Evolutionary conservation across 2,329 filamentous ascomycete species (phyloP), one percentile per base, ranked within the genome.

Genomic region (Pestalotiopsis fici): DNA sequence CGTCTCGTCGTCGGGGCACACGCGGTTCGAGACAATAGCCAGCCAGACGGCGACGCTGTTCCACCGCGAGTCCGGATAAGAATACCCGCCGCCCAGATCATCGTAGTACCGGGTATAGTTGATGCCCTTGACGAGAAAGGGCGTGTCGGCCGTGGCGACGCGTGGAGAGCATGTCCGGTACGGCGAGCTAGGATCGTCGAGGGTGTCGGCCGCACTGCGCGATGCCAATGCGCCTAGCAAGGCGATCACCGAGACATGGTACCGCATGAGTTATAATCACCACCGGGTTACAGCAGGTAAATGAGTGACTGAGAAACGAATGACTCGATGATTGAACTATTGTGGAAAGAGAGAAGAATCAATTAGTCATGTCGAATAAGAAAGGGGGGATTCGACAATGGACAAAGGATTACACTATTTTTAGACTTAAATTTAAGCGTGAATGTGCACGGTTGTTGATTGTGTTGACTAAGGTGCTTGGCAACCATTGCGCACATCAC

Each of bases 401-500:
- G 7, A 31, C 27, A 25, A 39, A 43, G 56, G 13, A 37, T 27
- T 23, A n/a, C 59, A 13, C 59, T 63, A 27, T 56, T 39, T 56
- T 64, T 69, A 71, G 73, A 74, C 74, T 72, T 70, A 68, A 72
- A 69, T 71, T 57, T 57, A 18, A 27, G 55, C 23, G 55, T 31
- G 13, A 57, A 57, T 57, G 55, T 23, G 55, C 55, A 57, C 55
- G 55, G 23, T n/a, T 57, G 18, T 18, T 3, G 39, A n/a, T n/a
- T n/a, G 31, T 35, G 31, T 35, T 35, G 31, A 35, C 31, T 35
- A 35, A 35, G 31, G 31, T 35, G 31, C 31, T 35, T 35, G 31
- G 31, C 31, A 11, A 35, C 11, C 11, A 35, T 35, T n/a, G n/a
- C n/a, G n/a, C 31, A 35, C 11, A 35, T 6, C 31, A 35, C 31